Percentiles rank a stretch among this genome's conserved stretches.
Conservation (phyloP, 2,329 filamentous ascomycete species). For the Alternaria angustiovoidea region DNA sequence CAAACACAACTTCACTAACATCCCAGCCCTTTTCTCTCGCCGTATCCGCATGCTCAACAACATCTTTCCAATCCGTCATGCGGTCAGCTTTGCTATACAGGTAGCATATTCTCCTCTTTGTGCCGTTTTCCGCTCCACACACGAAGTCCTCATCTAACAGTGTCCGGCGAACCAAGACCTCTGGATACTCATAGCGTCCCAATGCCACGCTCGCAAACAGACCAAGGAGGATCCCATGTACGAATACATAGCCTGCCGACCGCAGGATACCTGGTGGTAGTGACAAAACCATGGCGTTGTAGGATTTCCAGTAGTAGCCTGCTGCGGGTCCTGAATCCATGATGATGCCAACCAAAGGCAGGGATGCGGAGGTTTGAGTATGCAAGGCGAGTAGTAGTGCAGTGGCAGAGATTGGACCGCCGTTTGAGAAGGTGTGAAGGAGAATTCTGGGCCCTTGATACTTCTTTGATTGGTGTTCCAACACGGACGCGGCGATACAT, state of each 20-base stretch:
- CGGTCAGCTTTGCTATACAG: constrained; percentile 64
- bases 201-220: constrained; percentile 4
- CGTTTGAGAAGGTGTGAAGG: constrained; percentile 27
- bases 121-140: background rate
- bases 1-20: constrained; percentile 59
- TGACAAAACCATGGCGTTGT: constrained; percentile 12
- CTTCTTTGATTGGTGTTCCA: background rate
- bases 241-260: background rate
- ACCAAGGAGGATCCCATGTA: constrained; percentile 1
- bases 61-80: constrained; percentile 61
- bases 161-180: constrained; percentile 1
- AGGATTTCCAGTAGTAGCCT: constrained; percentile 28
- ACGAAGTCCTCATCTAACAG: constrained; percentile 16
- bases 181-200: constrained; percentile 15
- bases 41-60: constrained; percentile 59
- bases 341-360: constrained; percentile 20
- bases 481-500: background rate
- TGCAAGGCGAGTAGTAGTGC: constrained; percentile 13
- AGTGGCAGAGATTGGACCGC: constrained; percentile 16
- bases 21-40: constrained; percentile 58
- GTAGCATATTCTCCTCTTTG: constrained; percentile 60
- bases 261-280: constrained; percentile 10
- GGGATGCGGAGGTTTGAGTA: background rate
- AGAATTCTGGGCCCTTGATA: constrained; percentile 11
- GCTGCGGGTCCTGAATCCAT: constrained; percentile 13